Base-by-base conservation (phyloP, 495 filamentous ascomycete genomes). In the Cercophora sp. region DNA sequence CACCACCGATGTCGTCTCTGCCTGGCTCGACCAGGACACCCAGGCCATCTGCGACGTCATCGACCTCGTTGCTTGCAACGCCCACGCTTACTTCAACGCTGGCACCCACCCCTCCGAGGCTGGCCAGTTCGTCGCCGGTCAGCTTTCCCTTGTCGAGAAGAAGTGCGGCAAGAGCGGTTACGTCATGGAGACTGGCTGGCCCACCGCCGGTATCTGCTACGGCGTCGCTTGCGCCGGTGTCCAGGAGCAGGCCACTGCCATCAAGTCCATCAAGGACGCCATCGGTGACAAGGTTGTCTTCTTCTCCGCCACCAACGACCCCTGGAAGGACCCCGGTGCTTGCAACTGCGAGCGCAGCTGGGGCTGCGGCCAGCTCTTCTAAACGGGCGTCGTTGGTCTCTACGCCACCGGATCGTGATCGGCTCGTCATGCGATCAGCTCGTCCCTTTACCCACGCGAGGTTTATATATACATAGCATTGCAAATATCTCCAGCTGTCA, bases 161-260 rank as follows among this genome's bases (percentile, higher is more conserved):
- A 66, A 84, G 52, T 97, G 92, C 78, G 77, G 77, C 64, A 83
- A 83, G 76, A 61, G 71, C 19, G 86, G 79, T 48, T 78, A 86
- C 69, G 86, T 91, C 73, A 75, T 95, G 48, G 92, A 97, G 83
- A 87, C 86, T 29, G 92, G 92, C 62, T 97, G 92, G 92, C 92
- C 92, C 58, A 85, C 69, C 36, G 54, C 61, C 11, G 91, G 92
- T 63, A 51, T 66, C 13, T 55, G 79, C 65, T 90, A 91, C 67
- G 89, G 89, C 52, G 67, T 55, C 11, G 91, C 90, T 26, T 71
- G 86, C 56, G 81, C 90, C 40, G 83, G 86, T 48, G n/a, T 32
- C 1, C 8, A 56, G 11, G 70, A 93, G 72, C 92, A 97, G 79
- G 63, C 65, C 51, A 62, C 61, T n/a, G 92, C 92, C 56, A 77